Evolutionary conservation across 305 asterid species (phyloP), one percentile per base, ranked within the genome.

Genomic region (Solanum aculeatissimum): DNA sequence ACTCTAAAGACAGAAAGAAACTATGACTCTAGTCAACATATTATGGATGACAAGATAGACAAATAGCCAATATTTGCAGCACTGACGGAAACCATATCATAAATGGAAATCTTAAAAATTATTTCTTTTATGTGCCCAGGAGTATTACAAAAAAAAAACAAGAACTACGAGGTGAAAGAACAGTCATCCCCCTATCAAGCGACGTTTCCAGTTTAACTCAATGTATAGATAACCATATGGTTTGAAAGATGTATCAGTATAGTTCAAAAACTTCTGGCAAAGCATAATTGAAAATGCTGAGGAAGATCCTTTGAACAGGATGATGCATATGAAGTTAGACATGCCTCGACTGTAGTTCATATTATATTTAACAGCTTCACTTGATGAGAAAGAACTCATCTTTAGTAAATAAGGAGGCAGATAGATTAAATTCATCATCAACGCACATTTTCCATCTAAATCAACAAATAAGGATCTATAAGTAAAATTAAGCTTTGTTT

Each of bases 291-390:
- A 11, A 78, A 51, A 51, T 0, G 29, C 2, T 16, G n/a, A 43
- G 18, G 38, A 1, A 13, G 57, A 43, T 60, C 7, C 40, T 45
- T 21, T 72, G 80, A 21, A 1, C 3, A 1, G 45, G 79, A 70
- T 70, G 79, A 70, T n/a, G 62, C 81, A 75, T 75, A 75, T 75
- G 82, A 75, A 49, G 62, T 49, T 75, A 75, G 62, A 75, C 82
- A 51, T 16, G 25, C 80, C 15, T 51, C 45, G 0, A 53, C 0
- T 29, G 0, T 10, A 77, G 25, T 77, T 55, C 23, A 7, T 77
- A 77, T 16, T 51, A 7, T 77, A 77, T 16, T 51, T 77, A 18
- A 11, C 43, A 51, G 49, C 32, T 77, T 77, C 63, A 53, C 45
- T 29, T 10, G 66, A 49, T 19, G 15, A 27, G 53, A 18, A 51